phyloP scores from a whole-genome alignment of 2,329 filamentous ascomycete species.

The Emergomyces africanus region DNA sequence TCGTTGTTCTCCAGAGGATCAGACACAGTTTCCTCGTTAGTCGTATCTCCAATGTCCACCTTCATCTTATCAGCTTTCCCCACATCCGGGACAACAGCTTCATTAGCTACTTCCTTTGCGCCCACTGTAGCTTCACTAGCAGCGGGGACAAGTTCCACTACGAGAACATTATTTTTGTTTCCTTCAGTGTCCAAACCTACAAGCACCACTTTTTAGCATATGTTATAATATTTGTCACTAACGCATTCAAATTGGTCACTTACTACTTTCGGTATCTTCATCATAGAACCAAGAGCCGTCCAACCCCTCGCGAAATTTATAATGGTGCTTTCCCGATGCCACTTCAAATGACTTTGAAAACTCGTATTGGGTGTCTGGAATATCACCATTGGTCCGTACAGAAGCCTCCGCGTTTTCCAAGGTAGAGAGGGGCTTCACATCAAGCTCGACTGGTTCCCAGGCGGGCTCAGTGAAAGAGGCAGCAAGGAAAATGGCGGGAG shows the following conservation, averaged over 20 bases:
- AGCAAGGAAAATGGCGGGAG: conserved; percentile 16
- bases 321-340: conserved; percentile 15
- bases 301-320: conserved; percentile 16
- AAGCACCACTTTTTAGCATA: neutral
- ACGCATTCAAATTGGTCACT: neutral
- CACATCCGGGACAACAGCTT: neutral
- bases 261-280: conserved; percentile 17
- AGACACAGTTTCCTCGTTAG: conserved; percentile 3
- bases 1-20: conserved; percentile 3
- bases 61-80: neutral
- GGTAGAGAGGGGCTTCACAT: conserved; percentile 10
- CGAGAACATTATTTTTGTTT: conserved; percentile 12
- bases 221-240: neutral
- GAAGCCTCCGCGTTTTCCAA: conserved; percentile 5
- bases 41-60: neutral
- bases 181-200: conserved; percentile 16
- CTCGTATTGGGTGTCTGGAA: conserved; percentile 12
- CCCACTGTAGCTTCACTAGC: conserved; percentile 2
- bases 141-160: conserved; percentile 5
- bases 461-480: conserved; percentile 18
- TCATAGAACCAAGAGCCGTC: conserved; percentile 17
- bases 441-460: conserved; percentile 18
- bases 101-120: conserved; percentile 2
- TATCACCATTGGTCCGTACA: conserved; percentile 9
- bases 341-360: conserved; percentile 14